Evolutionary conservation across 441 rosid species (phyloP), one percentile per base, ranked within the genome.

Genomic region (Populus trichocarpa): DNA sequence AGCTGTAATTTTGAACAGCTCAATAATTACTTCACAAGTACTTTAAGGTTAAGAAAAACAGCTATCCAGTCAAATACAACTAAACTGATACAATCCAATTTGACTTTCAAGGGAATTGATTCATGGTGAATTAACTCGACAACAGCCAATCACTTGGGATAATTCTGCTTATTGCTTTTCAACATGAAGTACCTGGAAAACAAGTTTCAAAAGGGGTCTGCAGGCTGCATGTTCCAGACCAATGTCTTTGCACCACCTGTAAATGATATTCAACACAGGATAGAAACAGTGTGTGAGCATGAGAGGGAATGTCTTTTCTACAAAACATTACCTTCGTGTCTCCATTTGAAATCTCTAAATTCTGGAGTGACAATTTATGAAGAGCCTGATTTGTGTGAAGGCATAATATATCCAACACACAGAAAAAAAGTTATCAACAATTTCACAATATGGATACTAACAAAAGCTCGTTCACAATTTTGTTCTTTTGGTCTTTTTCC

Each of bases 191-290:
- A 94, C 98, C 97, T 94, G 96, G 80, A 96, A 94, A 82, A 92
- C 97, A 25, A 95, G 93, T 81, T 92, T 94, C 26, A 96, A 67
- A 81, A 96, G 94, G 25, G 99, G 98, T 81, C 88, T 94, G 84
- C 93, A 94, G 64, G 99, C 90, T 81, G 98, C 99, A 67, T 92
- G 95, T 81, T 94, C 98, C 72, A 98, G 86, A 73, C 99, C 99
- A 42, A 96, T 91, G 79, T 96, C 98, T 86, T 94, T 97, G 85
- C 97, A 96, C 98, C 99, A 96, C 96, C 98, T 96, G 81, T 26
- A 84, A 69, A 46, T 46, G 57, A 46, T 46, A 46, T 14, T 50
- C 36, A 7, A 68, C 67, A 20, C 75, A 25, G 78, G 65, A 40
- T 40, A 40, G 50, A 40, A 46, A 13, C 63, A 13, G 57, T 11